phyloP scores from a whole-genome alignment of 2,329 filamentous ascomycete species.

The Claviceps quebecensis region DNA sequence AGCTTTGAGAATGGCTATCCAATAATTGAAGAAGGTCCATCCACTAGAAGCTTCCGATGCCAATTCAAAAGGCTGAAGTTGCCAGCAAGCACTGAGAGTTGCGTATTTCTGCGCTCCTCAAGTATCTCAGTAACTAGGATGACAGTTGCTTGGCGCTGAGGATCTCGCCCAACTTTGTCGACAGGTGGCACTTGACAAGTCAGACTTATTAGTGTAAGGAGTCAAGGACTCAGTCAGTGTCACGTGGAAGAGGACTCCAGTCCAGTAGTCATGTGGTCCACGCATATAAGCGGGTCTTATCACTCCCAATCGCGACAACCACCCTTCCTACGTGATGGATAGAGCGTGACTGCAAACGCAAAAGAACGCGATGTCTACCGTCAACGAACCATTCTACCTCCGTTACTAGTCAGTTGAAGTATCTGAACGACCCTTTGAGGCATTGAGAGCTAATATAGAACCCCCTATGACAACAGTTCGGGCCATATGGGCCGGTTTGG shows the following conservation, averaged over 20 bases:
- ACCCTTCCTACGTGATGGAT: background rate
- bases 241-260: slow-evolving; percentile 1
- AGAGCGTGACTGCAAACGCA: background rate
- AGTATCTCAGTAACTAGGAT: slow-evolving; percentile 12
- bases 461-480: slow-evolving; percentile 55
- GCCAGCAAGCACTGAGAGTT: slow-evolving; percentile 16
- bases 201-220: background rate
- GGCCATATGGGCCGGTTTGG: slow-evolving; percentile 95
- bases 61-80: slow-evolving; percentile 15
- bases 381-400: slow-evolving; percentile 80
- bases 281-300: no score
- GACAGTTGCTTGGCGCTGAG: slow-evolving; percentile 1
- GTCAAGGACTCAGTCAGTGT: background rate
- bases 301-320: background rate
- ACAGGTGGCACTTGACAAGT: slow-evolving; percentile 6
- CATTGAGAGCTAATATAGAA: background rate
- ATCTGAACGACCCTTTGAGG: slow-evolving; percentile 1
- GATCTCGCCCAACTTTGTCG: background rate
- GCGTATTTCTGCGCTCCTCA: slow-evolving; percentile 8
- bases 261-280: no score
- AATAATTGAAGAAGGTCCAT: slow-evolving; percentile 1
- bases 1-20: background rate
- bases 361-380: slow-evolving; percentile 38
- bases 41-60: slow-evolving; percentile 1
- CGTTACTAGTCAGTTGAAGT: slow-evolving; percentile 73